Evolutionary conservation across 192 early-diverging fungal species (phyloP).

Genomic region (Chytriomyces hyalinus): DNA sequence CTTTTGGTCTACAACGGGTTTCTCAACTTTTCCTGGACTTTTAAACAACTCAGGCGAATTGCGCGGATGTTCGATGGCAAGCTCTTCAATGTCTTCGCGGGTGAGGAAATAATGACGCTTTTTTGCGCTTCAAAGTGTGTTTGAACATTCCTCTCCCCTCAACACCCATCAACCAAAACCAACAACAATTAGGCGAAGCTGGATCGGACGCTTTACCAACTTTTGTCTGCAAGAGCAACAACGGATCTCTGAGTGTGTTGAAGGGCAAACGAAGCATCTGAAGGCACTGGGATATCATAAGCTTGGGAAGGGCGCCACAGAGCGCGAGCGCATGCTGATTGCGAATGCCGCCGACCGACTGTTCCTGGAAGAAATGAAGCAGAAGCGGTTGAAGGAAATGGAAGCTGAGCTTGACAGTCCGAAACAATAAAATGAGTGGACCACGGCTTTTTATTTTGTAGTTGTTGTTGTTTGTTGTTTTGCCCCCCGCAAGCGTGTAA

Average conservation of each 20-base stretch:
- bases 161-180: too few species aligned
- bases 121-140: too few species aligned
- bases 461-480: too few species aligned
- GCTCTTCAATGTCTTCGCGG: too few species aligned
- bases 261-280: not conserved
- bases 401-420: not conserved
- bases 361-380: conserved; percentile 9
- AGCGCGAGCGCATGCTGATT: not conserved
- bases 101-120: too few species aligned
- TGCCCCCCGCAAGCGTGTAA: too few species aligned
- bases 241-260: not conserved
- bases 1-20: too few species aligned
- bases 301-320: not conserved
- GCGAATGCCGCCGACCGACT: not conserved
- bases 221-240: not conserved
- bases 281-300: conserved; percentile 9
- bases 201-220: not conserved
- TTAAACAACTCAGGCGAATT: not conserved
- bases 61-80: not conserved
- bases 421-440: not conserved
- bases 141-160: too few species aligned
- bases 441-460: not conserved
- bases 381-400: not conserved
- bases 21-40: too few species aligned
- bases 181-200: not conserved